A percentile compares a stretch with the other conserved stretches of the same genome.
These are phyloP conservation scores for Crassisporium funariophilum DNA, from an alignment of 768 basidiomycete species.

Conservation along the genomic window DNA sequence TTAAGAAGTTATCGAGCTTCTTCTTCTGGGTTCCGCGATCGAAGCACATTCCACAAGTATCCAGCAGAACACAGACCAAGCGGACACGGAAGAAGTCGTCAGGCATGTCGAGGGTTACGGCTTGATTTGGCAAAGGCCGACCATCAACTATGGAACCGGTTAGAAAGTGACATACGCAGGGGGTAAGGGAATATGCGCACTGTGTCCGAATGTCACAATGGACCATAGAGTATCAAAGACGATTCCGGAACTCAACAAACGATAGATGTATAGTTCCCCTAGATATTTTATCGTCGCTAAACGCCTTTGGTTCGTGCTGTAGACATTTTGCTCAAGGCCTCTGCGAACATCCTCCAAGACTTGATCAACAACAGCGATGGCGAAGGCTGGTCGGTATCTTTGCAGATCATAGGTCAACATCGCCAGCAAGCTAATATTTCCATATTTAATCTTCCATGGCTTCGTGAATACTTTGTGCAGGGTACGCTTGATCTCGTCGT, in stretches of 20 bases:
- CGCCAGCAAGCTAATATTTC: slow-evolving; percentile 85
- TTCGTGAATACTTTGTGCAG: slow-evolving; percentile 94
- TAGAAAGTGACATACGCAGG: slow-evolving; percentile 11
- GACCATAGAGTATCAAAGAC: slow-evolving; percentile 96
- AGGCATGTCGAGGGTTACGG: slow-evolving; percentile 81
- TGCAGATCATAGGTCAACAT: slow-evolving; percentile 96
- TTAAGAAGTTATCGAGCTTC: slow-evolving; percentile 90
- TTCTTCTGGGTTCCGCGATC: slow-evolving; percentile 90
- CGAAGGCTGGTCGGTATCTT: slow-evolving; percentile 88
- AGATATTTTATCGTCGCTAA: slow-evolving; percentile 93
- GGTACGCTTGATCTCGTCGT: slow-evolving; percentile 55
- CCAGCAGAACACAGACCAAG: slow-evolving; percentile 88
- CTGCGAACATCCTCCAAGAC: slow-evolving; percentile 90
- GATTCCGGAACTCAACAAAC: slow-evolving; percentile 84
- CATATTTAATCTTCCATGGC: slow-evolving; percentile 96
- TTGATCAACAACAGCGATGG: slow-evolving; percentile 88
- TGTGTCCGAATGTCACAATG: slow-evolving; percentile 92
- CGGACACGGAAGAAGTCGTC: slow-evolving; percentile 97
- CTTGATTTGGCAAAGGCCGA: slow-evolving; percentile 77
- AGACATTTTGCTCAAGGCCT: slow-evolving; percentile 92
- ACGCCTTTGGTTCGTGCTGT: slow-evolving; percentile 92
- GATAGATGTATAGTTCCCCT: slow-evolving; percentile 96
- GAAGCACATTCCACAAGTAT: slow-evolving; percentile 98
- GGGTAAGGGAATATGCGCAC: slow-evolving; percentile 51
- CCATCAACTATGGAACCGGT: slow-evolving; percentile 68